Evolutionary conservation across 768 basidiomycete genomes (phyloP).

Genomic region (Amanita brunnescens): DNA sequence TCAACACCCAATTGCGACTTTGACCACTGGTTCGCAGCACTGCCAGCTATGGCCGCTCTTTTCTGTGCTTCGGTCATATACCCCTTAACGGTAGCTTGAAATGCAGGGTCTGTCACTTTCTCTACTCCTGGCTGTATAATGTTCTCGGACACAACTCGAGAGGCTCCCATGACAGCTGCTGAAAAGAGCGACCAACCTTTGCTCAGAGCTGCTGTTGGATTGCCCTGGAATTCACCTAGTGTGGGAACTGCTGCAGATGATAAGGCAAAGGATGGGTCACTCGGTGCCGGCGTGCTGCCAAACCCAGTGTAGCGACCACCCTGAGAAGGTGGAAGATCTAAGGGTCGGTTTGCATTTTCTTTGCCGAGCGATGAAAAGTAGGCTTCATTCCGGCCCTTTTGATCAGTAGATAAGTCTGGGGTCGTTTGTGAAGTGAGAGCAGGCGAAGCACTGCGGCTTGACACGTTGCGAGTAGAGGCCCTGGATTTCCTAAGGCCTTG

Average conservation of each 20-base stretch:
- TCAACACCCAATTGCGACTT: constrained; percentile 77
- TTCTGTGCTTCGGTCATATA: constrained; percentile 66
- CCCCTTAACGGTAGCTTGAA: constrained; percentile 66
- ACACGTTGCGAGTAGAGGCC: constrained; percentile 47
- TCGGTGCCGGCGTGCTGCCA: constrained; percentile 67
- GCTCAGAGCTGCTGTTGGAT: constrained; percentile 74
- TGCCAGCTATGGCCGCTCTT: constrained; percentile 52
- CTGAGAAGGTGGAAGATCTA: constrained; percentile 82
- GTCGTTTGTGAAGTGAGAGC: constrained; percentile 35
- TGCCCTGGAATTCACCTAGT: constrained; percentile 74
- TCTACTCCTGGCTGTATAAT: constrained; percentile 89
- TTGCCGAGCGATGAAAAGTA: constrained; percentile 83
- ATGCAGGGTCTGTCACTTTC: constrained; percentile 68
- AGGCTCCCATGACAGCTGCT: constrained; percentile 72
- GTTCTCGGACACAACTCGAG: constrained; percentile 70
- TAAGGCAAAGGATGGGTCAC: constrained; percentile 59
- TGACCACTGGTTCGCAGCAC: constrained; percentile 67
- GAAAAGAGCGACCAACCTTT: constrained; percentile 98
- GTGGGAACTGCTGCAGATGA: constrained; percentile 79
- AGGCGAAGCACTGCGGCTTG: constrained; percentile 47
- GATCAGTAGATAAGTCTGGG: constrained; percentile 37
- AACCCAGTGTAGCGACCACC: constrained; percentile 93
- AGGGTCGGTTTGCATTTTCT: constrained; percentile 70
- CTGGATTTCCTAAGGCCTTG: constrained; percentile 87
- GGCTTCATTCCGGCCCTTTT: constrained; percentile 75